Evolutionary conservation across 805 yeast species (phyloP).

Genomic region (Wickerhamomyces mucosus): DNA sequence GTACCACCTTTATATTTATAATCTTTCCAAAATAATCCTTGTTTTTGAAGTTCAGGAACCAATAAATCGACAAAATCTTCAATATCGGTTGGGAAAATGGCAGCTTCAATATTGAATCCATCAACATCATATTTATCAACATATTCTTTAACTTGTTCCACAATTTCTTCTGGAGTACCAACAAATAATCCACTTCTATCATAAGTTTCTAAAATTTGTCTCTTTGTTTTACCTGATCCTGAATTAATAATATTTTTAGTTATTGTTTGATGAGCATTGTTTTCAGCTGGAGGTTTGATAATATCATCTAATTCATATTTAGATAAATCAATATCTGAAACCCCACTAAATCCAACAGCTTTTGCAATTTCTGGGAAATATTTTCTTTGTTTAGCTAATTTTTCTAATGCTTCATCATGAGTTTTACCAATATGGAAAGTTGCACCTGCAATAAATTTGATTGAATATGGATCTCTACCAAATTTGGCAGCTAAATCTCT

Average conservation of each 20-base stretch:
- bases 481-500: conserved; percentile 22
- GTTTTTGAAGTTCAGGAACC: conserved; percentile 27
- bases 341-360: conserved; percentile 27
- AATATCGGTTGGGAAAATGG: conserved; percentile 27
- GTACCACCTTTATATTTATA: conserved; percentile 25
- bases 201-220: conserved; percentile 12
- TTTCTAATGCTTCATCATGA: conserved; percentile 28
- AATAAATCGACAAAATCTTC: conserved; percentile 30
- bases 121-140: conserved; percentile 6
- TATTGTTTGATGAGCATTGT: conserved; percentile 22
- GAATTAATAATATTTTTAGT: conserved; percentile 20
- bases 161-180: conserved; percentile 17
- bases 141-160: conserved; percentile 1
- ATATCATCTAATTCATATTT: conserved; percentile 24
- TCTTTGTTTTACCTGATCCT: conserved; percentile 9
- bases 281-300: conserved; percentile 9
- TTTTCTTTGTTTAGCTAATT: too few relatives aligned
- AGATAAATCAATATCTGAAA: conserved; percentile 31
- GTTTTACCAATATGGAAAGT: conserved; percentile 26
- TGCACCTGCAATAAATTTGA: conserved; percentile 25
- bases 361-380: conserved; percentile 19
- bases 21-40: conserved; percentile 29
- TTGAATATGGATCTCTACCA: conserved; percentile 24
- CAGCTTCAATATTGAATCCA: conserved; percentile 29
- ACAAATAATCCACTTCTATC: conserved; percentile 29